Evolutionary conservation across 441 rosid genomes (phyloP), one percentile per base, ranked within the genome.

Genomic region (Syzygium malaccense): DNA sequence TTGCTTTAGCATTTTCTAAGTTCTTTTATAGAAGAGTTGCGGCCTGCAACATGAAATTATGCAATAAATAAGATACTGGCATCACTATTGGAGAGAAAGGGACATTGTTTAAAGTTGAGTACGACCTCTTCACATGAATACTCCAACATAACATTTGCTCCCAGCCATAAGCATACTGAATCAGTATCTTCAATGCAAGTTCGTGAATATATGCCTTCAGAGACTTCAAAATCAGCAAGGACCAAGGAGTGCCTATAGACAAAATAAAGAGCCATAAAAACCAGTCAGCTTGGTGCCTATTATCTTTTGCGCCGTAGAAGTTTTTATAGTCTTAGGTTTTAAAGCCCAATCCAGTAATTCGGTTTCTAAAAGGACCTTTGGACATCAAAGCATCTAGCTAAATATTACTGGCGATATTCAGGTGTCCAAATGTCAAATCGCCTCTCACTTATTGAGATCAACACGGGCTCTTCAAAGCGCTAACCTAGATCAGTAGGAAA

Each of bases 131-230:
- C 98, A 83, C 95, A 92, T 88, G 99, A 95, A 91, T 98, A 96
- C 93, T 98, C 99, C 92, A 98, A 93, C 99, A 98, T 98, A 91
- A 98, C 99, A 92, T 98, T 98, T 88, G 99, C 99, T 91, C 98
- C 99, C 85, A 98, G 94, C 99, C 98, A 98, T 91, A 98, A 92
- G 91, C 99, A 97, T 57, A 98, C 99, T 1, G 98, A 95, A 90
- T 95, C 97, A 7, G 92, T 87, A 86, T 95, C 95, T 89, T 95
- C 94, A 90, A 96, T 93, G 86, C 90, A 57, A 91, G 98, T 51
- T 20, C 49, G 80, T 20, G 80, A 71, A 71, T 37, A 71, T 71
- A 97, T 97, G 93, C 99, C 98, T 93, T 97, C 99, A 66, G 99
- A 96, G 83, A 96, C 98, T 93, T 97, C 99, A 93, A 96, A 96